Evolutionary conservation across 768 basidiomycete species (phyloP), one percentile per base, ranked within the genome.

Genomic region (Boletus pseudopeckii): DNA sequence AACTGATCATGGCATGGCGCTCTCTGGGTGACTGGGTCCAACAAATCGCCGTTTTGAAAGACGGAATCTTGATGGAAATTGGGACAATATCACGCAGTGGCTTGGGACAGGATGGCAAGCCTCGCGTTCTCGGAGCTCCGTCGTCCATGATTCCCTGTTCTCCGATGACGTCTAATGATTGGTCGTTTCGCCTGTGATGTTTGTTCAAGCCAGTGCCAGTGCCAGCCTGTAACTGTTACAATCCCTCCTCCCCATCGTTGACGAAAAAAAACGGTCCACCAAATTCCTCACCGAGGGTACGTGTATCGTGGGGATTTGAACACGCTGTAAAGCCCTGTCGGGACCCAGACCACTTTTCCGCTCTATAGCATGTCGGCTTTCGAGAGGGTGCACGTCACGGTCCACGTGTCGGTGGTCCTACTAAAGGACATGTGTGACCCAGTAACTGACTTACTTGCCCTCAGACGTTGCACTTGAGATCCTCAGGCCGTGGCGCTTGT

Each of bases 21-120:
- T 28, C 11, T 7, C 17, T 36, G 10, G 13, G 22, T n/a, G n/a
- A n/a, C n/a, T n/a, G n/a, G n/a, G n/a, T n/a, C n/a, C n/a, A n/a
- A 6, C 26, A 18, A 53, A 53, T 53, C 53, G 53, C 53, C 53
- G 50, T 41, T 15, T 53, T 40, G 52, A 37, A 51, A 32, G 36
- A 52, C 15, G 32, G 24, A 5, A 24, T 47, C 22, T 9, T 24
- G 45, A 53, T 15, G 30, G 49, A 40, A 53, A 39, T 20, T 36
- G 48, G 30, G 34, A 33, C 33, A 24, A 34, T 47, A 20, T 6
- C 45, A 7, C n/a, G n/a, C 10, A 9, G 10, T 30, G n/a, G 10
- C 17, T 20, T 6, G 24, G 24, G 22, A 9, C 24, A 37, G 24
- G 46, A 26, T 26, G 24, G 22, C 36, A 26, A 17, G 52, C 52